Evolutionary conservation across 768 basidiomycete genomes (phyloP).

Genomic region (Flagelloscypha sp.): DNA sequence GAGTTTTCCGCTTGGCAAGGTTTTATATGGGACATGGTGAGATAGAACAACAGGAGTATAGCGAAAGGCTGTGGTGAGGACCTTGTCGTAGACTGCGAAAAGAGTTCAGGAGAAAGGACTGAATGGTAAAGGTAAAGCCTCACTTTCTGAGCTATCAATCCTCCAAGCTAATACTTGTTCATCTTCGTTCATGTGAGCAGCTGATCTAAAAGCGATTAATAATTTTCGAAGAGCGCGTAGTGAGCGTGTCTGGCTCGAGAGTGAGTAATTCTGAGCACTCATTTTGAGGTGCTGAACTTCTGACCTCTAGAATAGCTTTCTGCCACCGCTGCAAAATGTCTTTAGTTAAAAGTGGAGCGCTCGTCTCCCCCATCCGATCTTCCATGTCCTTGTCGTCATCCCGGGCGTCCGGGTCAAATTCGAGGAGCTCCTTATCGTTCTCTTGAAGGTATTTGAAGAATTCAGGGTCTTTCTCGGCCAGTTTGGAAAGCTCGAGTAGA

Average conservation of each 20-base stretch:
- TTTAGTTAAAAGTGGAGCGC: conserved; percentile 56
- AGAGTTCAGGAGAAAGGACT: conserved; percentile 6
- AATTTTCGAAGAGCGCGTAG: conserved; percentile 76
- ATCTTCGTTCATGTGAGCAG: conserved; percentile 84
- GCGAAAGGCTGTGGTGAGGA: conserved; percentile 75
- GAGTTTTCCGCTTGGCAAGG: conserved; percentile 72
- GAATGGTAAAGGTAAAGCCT: conserved; percentile 14
- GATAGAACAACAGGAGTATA: conserved; percentile 87
- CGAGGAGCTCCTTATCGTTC: conserved; percentile 85
- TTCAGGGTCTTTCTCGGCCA: conserved; percentile 96
- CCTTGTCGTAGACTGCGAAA: conserved; percentile 81
- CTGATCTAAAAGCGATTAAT: conserved; percentile 85
- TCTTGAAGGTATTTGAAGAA: conserved; percentile 98
- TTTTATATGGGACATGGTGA: conserved; percentile 86
- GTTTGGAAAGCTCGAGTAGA: conserved; percentile 72
- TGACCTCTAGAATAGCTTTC: conserved; percentile 75
- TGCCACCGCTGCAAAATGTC: conserved; percentile 78
- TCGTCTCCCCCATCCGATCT: too few relatives aligned
- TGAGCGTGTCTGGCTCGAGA: conserved; percentile 63
- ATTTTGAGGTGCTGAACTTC: too few relatives aligned
- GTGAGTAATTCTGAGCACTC: too few relatives aligned
- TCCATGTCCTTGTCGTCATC: too few relatives aligned
- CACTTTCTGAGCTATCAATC: conserved; percentile 76
- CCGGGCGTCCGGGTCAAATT: conserved; percentile 61
- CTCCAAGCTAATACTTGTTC: conserved; percentile 73